Evolutionary conservation across 2,329 filamentous ascomycete species (phyloP).

Genomic region (Cercospora beticola): DNA sequence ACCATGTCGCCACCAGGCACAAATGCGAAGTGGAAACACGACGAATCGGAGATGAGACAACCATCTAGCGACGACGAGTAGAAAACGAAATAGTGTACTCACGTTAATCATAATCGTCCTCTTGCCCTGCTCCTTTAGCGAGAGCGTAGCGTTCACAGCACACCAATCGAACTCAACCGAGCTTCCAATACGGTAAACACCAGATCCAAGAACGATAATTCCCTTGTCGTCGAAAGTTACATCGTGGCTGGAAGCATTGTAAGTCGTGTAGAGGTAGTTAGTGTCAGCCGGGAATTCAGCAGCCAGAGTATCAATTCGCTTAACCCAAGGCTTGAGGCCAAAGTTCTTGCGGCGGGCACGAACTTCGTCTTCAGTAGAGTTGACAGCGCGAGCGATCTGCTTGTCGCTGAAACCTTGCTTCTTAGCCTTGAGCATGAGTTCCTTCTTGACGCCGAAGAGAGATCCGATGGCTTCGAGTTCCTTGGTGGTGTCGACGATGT

Average conservation of each 20-base stretch:
- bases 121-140: slow-evolving; percentile 81
- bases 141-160: slow-evolving; percentile 83
- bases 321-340: slow-evolving; percentile 91
- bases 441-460: slow-evolving; percentile 81
- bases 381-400: slow-evolving; percentile 86
- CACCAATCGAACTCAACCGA: slow-evolving; percentile 99
- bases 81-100: not conserved
- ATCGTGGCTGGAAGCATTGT: slow-evolving; percentile 93
- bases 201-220: slow-evolving; percentile 83
- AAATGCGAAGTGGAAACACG: too few relatives aligned
- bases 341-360: slow-evolving; percentile 81
- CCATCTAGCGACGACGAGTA: too few relatives aligned
- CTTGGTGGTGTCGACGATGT: slow-evolving; percentile 86
- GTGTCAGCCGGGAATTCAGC: slow-evolving; percentile 94
- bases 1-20: too few relatives aligned
- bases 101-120: slow-evolving; percentile 96
- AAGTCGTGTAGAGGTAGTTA: slow-evolving; percentile 96
- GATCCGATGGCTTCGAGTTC: slow-evolving; percentile 82
- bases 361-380: slow-evolving; percentile 84
- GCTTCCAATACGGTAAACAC: slow-evolving; percentile 95
- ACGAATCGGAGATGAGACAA: too few relatives aligned
- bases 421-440: slow-evolving; percentile 87
- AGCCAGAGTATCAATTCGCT: slow-evolving; percentile 96
- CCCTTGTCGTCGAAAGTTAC: slow-evolving; percentile 92
- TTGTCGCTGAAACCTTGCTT: slow-evolving; percentile 96